Conservation (phyloP, 192 early-diverging fungal species). For the Mortierella antarctica region DNA sequence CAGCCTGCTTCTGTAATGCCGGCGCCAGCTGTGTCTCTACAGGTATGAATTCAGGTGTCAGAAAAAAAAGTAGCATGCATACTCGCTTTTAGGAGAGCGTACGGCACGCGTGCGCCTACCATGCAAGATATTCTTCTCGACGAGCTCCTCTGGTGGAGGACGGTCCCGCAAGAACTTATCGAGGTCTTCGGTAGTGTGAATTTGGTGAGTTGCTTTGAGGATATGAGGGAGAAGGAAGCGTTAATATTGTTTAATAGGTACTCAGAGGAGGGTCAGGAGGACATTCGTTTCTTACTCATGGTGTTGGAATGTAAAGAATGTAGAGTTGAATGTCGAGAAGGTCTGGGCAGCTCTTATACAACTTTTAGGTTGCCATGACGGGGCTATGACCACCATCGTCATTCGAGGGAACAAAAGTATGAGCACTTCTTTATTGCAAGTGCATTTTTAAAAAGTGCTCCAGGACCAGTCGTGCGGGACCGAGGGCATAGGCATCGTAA, state of each 20-base stretch:
- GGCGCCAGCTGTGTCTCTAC: constrained; percentile 61
- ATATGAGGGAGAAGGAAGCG: not conserved
- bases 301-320: too few relatives aligned
- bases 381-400: not conserved
- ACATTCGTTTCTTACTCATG: too few relatives aligned
- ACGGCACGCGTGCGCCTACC: not conserved
- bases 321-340: too few relatives aligned
- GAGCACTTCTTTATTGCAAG: not conserved
- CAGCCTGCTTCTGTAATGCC: constrained; percentile 52
- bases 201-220: not conserved
- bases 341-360: too few relatives aligned
- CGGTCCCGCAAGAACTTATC: constrained; percentile 49
- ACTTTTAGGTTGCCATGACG: too few relatives aligned
- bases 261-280: too few relatives aligned
- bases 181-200: constrained; percentile 19
- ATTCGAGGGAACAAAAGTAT: not conserved
- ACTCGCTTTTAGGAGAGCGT: not conserved
- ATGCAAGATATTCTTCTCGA: constrained; percentile 68
- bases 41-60: not conserved
- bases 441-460: constrained; percentile 34
- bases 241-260: too few relatives aligned
- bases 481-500: constrained; percentile 38
- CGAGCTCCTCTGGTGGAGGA: constrained; percentile 52
- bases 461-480: constrained; percentile 51
- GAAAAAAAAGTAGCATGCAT: not conserved